phyloP scores from a whole-genome alignment of 1,284 basidiomycete species.

The Naganishia albida region DNA sequence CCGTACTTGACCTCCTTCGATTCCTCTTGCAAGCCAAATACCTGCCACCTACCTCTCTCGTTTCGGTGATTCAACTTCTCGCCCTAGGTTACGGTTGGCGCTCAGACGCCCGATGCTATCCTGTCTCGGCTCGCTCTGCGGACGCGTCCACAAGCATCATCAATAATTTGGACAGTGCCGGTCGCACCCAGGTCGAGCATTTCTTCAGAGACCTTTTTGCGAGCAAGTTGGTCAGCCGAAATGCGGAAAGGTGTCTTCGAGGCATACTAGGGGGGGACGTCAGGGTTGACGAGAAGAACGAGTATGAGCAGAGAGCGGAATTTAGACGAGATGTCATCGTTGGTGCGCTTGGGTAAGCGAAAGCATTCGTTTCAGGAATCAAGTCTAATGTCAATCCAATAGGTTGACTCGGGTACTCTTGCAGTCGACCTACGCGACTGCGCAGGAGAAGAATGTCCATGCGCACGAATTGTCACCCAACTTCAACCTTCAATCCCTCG shows the following conservation, averaged over 20 bases:
- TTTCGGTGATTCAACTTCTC: slow-evolving; percentile 24
- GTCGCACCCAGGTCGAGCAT: slow-evolving; percentile 15
- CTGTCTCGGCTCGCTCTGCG: neutral
- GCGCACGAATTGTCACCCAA: slow-evolving; percentile 30
- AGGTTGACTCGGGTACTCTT: slow-evolving; percentile 29
- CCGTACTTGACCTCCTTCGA: slow-evolving; percentile 23
- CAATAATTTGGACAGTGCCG: slow-evolving; percentile 21
- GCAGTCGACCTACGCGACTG: slow-evolving; percentile 22
- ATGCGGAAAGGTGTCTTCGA: slow-evolving; percentile 30
- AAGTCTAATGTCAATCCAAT: neutral
- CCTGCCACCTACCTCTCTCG: slow-evolving; percentile 27
- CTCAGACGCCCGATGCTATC: slow-evolving; percentile 5
- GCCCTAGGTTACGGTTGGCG: slow-evolving; percentile 27
- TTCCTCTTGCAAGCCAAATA: slow-evolving; percentile 28
- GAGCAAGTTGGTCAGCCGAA: slow-evolving; percentile 30
- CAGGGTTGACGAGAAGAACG: slow-evolving; percentile 1
- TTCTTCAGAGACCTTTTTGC: slow-evolving; percentile 29
- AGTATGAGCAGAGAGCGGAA: slow-evolving; percentile 5
- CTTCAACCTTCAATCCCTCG: slow-evolving; percentile 41
- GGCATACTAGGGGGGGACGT: slow-evolving; percentile 26
- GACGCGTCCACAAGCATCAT: slow-evolving; percentile 8
- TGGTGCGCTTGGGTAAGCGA: neutral
- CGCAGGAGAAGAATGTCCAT: slow-evolving; percentile 13
- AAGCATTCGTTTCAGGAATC: neutral
- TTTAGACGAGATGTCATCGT: slow-evolving; percentile 22